These are phyloP conservation scores for Saksenaea vasiformis DNA, from an alignment of 371 early-diverging fungal genomes.

Conservation along the genomic window DNA sequence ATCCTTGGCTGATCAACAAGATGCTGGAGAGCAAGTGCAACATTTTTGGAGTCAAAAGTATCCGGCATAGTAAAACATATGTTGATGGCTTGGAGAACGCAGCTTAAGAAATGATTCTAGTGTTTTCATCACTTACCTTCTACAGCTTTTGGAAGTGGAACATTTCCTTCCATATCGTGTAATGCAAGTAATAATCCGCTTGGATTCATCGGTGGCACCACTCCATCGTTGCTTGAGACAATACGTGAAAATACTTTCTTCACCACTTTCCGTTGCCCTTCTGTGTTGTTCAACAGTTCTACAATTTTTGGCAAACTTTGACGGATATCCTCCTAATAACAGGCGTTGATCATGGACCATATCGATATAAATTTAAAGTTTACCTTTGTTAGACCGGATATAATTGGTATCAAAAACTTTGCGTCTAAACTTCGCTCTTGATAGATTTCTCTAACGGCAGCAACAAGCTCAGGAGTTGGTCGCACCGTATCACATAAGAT, in stretches of 20 bases:
- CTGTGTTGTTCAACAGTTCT: slow-evolving; percentile 64
- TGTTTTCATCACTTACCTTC: slow-evolving; percentile 44
- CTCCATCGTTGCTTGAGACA: slow-evolving; percentile 36
- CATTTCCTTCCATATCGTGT: slow-evolving; percentile 36
- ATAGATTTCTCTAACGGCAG: slow-evolving; percentile 58
- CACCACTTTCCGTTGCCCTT: slow-evolving; percentile 57
- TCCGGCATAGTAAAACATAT: slow-evolving; percentile 71
- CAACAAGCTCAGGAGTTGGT: slow-evolving; percentile 64
- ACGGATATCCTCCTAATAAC: slow-evolving; percentile 53
- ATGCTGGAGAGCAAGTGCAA: slow-evolving; percentile 67
- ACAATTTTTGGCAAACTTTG: slow-evolving; percentile 63
- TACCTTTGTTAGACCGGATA: slow-evolving; percentile 68
- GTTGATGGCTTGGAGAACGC: slow-evolving; percentile 52
- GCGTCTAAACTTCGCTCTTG: slow-evolving; percentile 61
- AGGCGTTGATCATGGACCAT: not conserved
- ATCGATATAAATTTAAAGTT: not conserved
- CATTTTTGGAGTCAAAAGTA: slow-evolving; percentile 66
- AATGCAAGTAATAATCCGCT: slow-evolving; percentile 31
- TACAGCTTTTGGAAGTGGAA: slow-evolving; percentile 38
- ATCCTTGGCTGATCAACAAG: slow-evolving; percentile 66
- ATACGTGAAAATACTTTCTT: slow-evolving; percentile 62
- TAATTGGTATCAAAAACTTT: slow-evolving; percentile 68
- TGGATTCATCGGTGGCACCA: slow-evolving; percentile 23
- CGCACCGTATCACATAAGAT: slow-evolving; percentile 71
- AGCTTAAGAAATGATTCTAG: not conserved